Conservation (phyloP, 441 rosid genomes). For the Adansonia gregorii region DNA sequence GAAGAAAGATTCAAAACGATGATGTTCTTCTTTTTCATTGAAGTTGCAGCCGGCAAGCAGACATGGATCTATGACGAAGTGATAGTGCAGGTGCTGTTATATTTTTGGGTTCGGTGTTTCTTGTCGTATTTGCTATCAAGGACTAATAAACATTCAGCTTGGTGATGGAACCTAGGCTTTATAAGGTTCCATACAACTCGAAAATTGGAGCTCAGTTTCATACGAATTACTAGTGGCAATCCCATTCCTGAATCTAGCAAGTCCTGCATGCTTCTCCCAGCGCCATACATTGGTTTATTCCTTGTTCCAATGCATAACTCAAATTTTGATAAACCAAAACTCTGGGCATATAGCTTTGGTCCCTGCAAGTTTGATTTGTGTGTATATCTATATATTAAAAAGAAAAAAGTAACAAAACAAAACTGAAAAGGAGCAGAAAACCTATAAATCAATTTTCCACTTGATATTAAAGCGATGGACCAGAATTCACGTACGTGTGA, state of each 20-base stretch:
- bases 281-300: slow-evolving; percentile 80
- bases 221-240: slow-evolving; percentile 54
- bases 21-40: slow-evolving; percentile 43
- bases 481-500: slow-evolving; percentile 46
- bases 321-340: slow-evolving; percentile 44
- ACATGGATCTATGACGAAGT: neutral
- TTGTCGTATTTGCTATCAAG: slow-evolving; percentile 43
- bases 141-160: slow-evolving; percentile 52
- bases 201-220: slow-evolving; percentile 48
- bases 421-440: neutral
- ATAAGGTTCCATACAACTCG: slow-evolving; percentile 62
- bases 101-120: slow-evolving; percentile 42
- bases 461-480: neutral
- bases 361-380: slow-evolving; percentile 43
- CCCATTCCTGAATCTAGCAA: slow-evolving; percentile 68
- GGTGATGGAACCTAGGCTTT: slow-evolving; percentile 59
- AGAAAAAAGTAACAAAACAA: neutral
- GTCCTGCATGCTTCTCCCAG: slow-evolving; percentile 60
- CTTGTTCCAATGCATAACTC: slow-evolving; percentile 52
- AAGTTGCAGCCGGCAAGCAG: neutral
- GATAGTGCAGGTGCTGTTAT: slow-evolving; percentile 43
- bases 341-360: slow-evolving; percentile 52
- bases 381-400: no score
- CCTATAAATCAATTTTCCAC: neutral
- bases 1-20: slow-evolving; percentile 3